Evolutionary conservation across 352 stramenopile genomes (phyloP).

Genomic region (Peronospora tabacina): DNA sequence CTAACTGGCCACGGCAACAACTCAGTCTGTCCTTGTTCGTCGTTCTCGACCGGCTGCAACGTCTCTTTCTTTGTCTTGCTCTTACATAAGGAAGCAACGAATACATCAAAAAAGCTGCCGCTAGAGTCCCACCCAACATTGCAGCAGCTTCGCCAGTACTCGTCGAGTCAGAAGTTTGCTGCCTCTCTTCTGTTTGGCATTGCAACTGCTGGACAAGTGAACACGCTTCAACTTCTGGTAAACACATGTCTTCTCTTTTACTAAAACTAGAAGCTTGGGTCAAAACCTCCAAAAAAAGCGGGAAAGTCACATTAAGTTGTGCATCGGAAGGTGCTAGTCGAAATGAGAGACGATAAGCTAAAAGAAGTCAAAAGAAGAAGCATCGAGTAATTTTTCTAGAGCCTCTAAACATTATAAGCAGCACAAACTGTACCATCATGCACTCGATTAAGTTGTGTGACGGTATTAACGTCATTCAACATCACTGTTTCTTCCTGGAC

Average conservation of each 20-base stretch:
- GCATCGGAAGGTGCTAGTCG: conserved; percentile 7
- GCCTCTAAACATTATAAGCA: background rate
- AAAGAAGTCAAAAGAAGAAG: background rate
- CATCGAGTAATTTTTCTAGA: background rate
- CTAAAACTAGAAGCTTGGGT: conserved; percentile 1
- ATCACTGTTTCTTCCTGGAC: conserved; percentile 11
- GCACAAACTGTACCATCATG: conserved; percentile 12
- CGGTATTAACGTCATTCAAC: conserved; percentile 16
- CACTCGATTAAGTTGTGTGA: conserved; percentile 17
- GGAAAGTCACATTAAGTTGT: conserved; percentile 12
- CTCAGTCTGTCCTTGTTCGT: conserved; percentile 6
- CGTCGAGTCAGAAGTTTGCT: conserved; percentile 6
- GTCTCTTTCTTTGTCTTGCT: conserved; percentile 12
- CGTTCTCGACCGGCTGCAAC: conserved; percentile 10
- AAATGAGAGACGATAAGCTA: conserved; percentile 21
- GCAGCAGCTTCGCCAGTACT: conserved; percentile 17
- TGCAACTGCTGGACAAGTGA: conserved; percentile 15
- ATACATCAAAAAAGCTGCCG: conserved; percentile 22
- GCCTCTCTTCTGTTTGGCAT: conserved; percentile 2
- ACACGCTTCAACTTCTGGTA: conserved; percentile 19
- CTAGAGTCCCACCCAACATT: conserved; percentile 26
- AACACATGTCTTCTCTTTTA: conserved; percentile 15
- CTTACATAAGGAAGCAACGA: conserved; percentile 23
- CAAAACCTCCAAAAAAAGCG: conserved; percentile 15
- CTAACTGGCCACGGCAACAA: conserved; percentile 1